Evolutionary conservation across 164 flowering plant genomes (phyloP), one percentile per base, ranked within the genome.

Genomic region (Piper longum): DNA sequence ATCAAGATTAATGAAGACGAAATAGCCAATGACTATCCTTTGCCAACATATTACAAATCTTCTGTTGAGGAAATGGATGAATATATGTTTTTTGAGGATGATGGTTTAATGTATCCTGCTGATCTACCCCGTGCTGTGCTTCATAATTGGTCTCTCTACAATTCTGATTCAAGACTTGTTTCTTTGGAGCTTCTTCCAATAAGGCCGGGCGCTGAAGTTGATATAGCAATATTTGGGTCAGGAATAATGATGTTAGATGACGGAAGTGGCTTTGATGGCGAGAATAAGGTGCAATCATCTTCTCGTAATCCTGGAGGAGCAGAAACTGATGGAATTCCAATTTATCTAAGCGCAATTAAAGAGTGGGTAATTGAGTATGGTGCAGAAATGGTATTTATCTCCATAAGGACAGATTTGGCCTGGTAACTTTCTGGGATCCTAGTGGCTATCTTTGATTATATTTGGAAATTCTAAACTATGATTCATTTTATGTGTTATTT

Each of bases 361-460:
- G 97, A 93, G 70, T 93, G 98, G 98, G 70, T 81, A 85, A 93
- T 93, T 75, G 97, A 93, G 63, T 84, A 88, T 76, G 97, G 97
- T 59, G 75, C 88, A 12, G 78, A 85, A 40, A 82, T 86, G 85
- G 72, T 90, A 56, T 83, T 79, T 60, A 77, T 90, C 51, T 86
- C 95, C 17, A 77, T 90, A 57, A 79, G 96, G 51, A 93, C 98
- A 17, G 96, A 93, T 67, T 66, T 84, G 84, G 83, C 98, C 62
- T 93, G 98, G 98, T 90, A 90, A 3, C 51, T 26, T 64, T 43
- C 59, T 42, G 56, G 11, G 36, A 26, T 26, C 36, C 36, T 26
- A 26, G 36, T 26, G 3, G 14, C 52, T 48, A 5, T 48, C 3
- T 8, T 9, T 48, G 8, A 9, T 2, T 48, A 0, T 11, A 9